These are phyloP conservation scores for Blastobotrys americana DNA, from an alignment of 805 yeast genomes.

Conservation along the genomic window DNA sequence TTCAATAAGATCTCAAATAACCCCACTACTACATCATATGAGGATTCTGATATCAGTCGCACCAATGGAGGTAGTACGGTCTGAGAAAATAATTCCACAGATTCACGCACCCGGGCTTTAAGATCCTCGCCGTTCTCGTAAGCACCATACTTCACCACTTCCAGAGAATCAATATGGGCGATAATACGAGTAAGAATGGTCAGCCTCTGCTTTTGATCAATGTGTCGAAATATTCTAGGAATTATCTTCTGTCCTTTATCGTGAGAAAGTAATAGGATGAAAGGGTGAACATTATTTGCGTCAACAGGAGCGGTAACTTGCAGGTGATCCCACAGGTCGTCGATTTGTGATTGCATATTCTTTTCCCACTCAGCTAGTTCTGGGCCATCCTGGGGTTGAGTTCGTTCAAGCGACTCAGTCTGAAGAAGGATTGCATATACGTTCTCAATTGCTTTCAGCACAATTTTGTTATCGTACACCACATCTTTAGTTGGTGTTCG, in stretches of 20 bases:
- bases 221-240: slow-evolving; percentile 80
- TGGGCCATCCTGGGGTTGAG: slow-evolving; percentile 36
- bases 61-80: slow-evolving; percentile 80
- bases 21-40: slow-evolving; percentile 70
- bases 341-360: slow-evolving; percentile 25
- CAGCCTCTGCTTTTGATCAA: slow-evolving; percentile 66
- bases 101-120: slow-evolving; percentile 41
- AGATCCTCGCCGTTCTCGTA: slow-evolving; percentile 36
- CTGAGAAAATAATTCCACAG: slow-evolving; percentile 70
- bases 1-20: slow-evolving; percentile 62
- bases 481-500: slow-evolving; percentile 11
- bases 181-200: slow-evolving; percentile 71
- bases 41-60: slow-evolving; percentile 73
- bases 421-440: slow-evolving; percentile 70
- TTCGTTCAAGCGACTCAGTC: slow-evolving; percentile 68
- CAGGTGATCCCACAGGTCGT: slow-evolving; percentile 65
- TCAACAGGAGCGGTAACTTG: slow-evolving; percentile 54
- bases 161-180: slow-evolving; percentile 70
- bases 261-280: slow-evolving; percentile 71
- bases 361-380: slow-evolving; percentile 29
- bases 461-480: slow-evolving; percentile 35
- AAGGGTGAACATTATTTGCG: slow-evolving; percentile 67
- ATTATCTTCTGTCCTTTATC: slow-evolving; percentile 85
- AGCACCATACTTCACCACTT: slow-evolving; percentile 71
- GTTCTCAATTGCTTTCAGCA: slow-evolving; percentile 66